Base-by-base conservation (phyloP, 2,329 filamentous ascomycete species). In the Colletotrichum brevisporum region DNA sequence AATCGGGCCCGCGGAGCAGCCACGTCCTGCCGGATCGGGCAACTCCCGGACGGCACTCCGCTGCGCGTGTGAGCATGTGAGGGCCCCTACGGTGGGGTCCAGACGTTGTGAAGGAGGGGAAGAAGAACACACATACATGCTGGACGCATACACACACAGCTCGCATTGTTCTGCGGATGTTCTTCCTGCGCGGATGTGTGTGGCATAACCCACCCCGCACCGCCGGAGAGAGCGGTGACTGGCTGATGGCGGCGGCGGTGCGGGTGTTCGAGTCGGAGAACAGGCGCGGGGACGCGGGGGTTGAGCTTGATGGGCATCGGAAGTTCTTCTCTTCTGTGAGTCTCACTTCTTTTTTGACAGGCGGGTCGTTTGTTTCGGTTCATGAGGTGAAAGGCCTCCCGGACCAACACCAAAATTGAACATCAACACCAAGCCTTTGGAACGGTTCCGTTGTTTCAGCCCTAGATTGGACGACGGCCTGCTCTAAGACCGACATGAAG, bases 1-100 rank as follows among this genome's bases (percentile, higher is more conserved):
- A 74, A 66, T 54, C 64, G 67, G 63, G 9, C 41, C 16, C 21
- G 57, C 51, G 47, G 39, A 15, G 21, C 52, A 39, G 45, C 13
- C 18, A 31, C 15, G 51, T 70, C 52, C 53, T 67, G 52, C 67
- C 58, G 41, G 47, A 68, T 67, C 52, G 39, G 67, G 67, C 54
- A 70, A 63, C 5, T 57, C 57, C 56, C 64, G 63, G 52, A 63
- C 63, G 63, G 51, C 67, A 54, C 53, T 70, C 67, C 67, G 67
- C 56, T 70, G 67, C 56, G 65, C 24, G 57, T 39, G 43, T 60
- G 66, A 24, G 8, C 66, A 69, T 69, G 66, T 69, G 27, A 31
- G 27, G 66, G 21, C 21, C 26, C 54, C 41, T 36, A 41, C 26
- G 45, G 24, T 31, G 27, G 27, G 27, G 27, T 31, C 27, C 27